These are phyloP conservation scores for Elsinoe perseae DNA, from an alignment of 2,329 filamentous ascomycete species.

Conservation along the genomic window DNA sequence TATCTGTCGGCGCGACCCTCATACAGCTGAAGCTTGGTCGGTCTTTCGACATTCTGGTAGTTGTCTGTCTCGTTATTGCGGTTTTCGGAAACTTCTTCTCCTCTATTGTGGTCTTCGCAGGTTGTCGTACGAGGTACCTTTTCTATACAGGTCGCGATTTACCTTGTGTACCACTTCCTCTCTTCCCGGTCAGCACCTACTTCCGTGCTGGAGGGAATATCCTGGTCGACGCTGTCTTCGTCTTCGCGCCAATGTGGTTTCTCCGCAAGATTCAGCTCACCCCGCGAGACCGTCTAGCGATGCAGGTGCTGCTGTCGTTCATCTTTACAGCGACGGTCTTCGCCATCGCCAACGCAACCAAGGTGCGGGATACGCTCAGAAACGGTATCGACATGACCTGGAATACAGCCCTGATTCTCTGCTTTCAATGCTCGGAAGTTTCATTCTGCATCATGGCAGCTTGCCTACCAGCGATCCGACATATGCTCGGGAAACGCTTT, in stretches of 20 bases:
- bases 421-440: slow-evolving; percentile 3
- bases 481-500: slow-evolving; percentile 8
- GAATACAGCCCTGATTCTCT: slow-evolving; percentile 5
- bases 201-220: neutral
- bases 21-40: slow-evolving; percentile 6
- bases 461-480: slow-evolving; percentile 7
- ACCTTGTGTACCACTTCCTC: neutral
- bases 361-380: neutral
- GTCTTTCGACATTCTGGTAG: neutral
- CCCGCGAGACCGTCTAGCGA: slow-evolving; percentile 6
- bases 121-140: slow-evolving; percentile 2
- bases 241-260: slow-evolving; percentile 14
- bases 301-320: slow-evolving; percentile 9
- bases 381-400: slow-evolving; percentile 15
- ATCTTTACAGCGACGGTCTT: slow-evolving; percentile 11
- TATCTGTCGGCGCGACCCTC: slow-evolving; percentile 1
- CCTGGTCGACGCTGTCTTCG: slow-evolving; percentile 6
- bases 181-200: neutral
- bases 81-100: neutral
- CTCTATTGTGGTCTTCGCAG: slow-evolving; percentile 1
- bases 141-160: neutral
- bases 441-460: slow-evolving; percentile 14
- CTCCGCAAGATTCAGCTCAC: slow-evolving; percentile 9
- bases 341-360: slow-evolving; percentile 3
- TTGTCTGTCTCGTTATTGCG: neutral